Base-by-base conservation (phyloP, 768 basidiomycete genomes). In the Suillus bovinus region DNA sequence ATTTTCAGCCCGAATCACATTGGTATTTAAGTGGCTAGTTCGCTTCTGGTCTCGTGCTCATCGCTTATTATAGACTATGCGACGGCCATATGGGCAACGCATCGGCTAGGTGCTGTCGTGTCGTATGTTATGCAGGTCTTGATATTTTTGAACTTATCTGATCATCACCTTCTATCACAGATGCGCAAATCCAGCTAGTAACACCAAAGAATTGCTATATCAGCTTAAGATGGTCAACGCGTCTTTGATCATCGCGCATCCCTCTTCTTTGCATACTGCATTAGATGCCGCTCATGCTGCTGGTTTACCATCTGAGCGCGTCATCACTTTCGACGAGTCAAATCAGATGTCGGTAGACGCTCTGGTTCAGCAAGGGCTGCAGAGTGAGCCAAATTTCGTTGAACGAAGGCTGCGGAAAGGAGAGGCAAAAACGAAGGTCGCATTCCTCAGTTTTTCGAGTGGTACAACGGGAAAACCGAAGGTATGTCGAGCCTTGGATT, bases 371-470 rank as follows among this genome's bases (percentile, higher is more conserved):
- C 81, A 59, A 62, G 73, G 81, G 10, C 67, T 69, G 68, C 67
- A 61, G 66, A 69, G 63, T 66, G 73, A 47, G 64, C 76, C 64
- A 67, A 70, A 66, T 61, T 88, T 83, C 66, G 69, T 71, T 31
- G 83, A 88, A 59, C 73, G 76, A 22, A 75, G 68, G 34, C 77
- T 90, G 46, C 66, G 68, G 29, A 78, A 79, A 14, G 89, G 87
- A 11, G 89, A 89, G 72, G 85, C 79, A 29, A 86, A 80, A 69
- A 82, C 77, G 14, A 82, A 84, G 49, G 62, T 91, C 16, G 89
- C 90, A 6, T 86, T 90, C 66, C 75, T 91, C 59, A 84, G 81
- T 58, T 89, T 91, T 66, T 91, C 89, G 1, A 90, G 89, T 64
- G 89, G 89, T 9, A 91, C 89, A 27, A 91, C 90, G 17, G 89